Evolutionary conservation across 768 basidiomycete species (phyloP).

Genomic region (Cystofilobasidium bisporidii): DNA sequence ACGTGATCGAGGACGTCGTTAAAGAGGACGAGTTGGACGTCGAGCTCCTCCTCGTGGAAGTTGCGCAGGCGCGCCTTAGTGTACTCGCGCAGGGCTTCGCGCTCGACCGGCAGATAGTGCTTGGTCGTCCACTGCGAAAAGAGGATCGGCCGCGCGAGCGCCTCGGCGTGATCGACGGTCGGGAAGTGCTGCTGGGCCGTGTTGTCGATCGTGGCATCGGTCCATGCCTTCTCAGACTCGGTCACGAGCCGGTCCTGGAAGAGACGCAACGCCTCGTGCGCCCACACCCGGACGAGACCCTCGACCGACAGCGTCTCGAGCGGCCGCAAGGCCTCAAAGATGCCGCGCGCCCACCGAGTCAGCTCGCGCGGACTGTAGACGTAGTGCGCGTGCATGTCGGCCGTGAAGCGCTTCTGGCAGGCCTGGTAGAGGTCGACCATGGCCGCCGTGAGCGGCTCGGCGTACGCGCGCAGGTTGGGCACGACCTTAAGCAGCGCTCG

Average conservation of each 20-base stretch:
- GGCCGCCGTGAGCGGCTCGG: conserved; percentile 88
- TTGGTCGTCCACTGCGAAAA: conserved; percentile 99
- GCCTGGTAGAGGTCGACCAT: conserved; percentile 95
- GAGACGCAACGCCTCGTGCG: conserved; percentile 89
- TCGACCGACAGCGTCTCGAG: conserved; percentile 88
- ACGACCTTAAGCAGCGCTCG: conserved; percentile 91
- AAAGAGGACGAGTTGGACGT: conserved; percentile 94
- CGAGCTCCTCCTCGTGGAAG: conserved; percentile 98
- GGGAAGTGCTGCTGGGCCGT: conserved; percentile 86
- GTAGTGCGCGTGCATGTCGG: conserved; percentile 96
- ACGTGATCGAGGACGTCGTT: conserved; percentile 98
- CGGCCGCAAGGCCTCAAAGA: conserved; percentile 92
- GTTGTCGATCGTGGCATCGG: conserved; percentile 78
- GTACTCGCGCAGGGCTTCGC: conserved; percentile 86
- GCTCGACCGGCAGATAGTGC: conserved; percentile 87
- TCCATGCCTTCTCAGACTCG: conserved; percentile 89
- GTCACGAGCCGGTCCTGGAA: conserved; percentile 95
- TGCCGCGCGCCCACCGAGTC: conserved; percentile 92
- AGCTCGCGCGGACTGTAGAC: conserved; percentile 98
- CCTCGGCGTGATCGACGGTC: conserved; percentile 76
- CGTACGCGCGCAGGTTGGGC: conserved; percentile 81
- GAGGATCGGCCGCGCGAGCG: conserved; percentile 76
- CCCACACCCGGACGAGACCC: conserved; percentile 93
- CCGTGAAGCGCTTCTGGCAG: conserved; percentile 88
- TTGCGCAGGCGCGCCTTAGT: conserved; percentile 91